Evolutionary conservation across 2,329 filamentous ascomycete species (phyloP).

Genomic region (Bipolaris sorokiniana): DNA sequence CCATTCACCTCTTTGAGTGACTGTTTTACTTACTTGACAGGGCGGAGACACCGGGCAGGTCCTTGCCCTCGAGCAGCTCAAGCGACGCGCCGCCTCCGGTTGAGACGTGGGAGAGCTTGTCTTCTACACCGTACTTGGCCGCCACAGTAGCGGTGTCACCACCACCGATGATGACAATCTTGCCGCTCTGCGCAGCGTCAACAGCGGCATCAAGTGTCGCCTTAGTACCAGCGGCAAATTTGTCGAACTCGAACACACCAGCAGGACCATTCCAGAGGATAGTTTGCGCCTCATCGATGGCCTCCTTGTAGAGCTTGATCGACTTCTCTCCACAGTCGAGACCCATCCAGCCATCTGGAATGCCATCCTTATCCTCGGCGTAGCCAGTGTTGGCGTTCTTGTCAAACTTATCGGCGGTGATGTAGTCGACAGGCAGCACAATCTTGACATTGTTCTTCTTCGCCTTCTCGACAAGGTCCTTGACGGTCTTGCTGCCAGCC

Average conservation of each 20-base stretch:
- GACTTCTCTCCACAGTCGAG: conserved; percentile 93
- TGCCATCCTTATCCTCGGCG: conserved; percentile 85
- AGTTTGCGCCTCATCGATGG: conserved; percentile 87
- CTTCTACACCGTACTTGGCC: conserved; percentile 94
- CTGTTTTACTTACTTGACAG: conserved; percentile 74
- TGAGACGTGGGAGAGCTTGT: conserved; percentile 97
- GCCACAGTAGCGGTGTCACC: conserved; percentile 98
- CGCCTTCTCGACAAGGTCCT: conserved; percentile 88
- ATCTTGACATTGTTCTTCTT: conserved; percentile 96
- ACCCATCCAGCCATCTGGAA: conserved; percentile 97
- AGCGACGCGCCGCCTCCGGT: conserved; percentile 95
- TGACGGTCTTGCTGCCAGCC: conserved; percentile 89
- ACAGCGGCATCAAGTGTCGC: conserved; percentile 88
- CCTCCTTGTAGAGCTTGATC: conserved; percentile 83
- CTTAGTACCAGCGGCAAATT: conserved; percentile 93
- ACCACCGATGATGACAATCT: conserved; percentile 98
- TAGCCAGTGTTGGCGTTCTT: conserved; percentile 80
- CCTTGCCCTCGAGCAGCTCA: conserved; percentile 98
- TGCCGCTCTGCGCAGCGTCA: conserved; percentile 76
- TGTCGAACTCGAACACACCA: conserved; percentile 96
- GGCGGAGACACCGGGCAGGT: conserved; percentile 88
- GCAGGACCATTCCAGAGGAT: conserved; percentile 99
- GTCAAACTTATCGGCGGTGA: conserved; percentile 94
- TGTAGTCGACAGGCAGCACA: conserved; percentile 91
- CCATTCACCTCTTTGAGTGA: conserved; percentile 20